Base-by-base conservation (phyloP, 2,329 filamentous ascomycete species). In the Colletotrichum sojae region DNA sequence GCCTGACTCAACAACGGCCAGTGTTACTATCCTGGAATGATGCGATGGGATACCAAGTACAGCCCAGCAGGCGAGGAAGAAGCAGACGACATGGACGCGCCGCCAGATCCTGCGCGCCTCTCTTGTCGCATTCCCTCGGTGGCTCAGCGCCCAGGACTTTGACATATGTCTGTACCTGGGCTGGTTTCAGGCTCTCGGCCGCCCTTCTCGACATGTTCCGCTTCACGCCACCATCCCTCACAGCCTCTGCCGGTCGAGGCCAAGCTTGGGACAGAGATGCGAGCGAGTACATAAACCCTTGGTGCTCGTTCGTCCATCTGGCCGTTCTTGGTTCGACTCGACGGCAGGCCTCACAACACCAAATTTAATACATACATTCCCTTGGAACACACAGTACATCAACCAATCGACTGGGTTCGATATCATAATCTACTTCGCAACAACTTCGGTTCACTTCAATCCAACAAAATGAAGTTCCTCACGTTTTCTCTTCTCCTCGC, bases 401-500 rank as follows among this genome's bases (percentile, higher is more conserved):
- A 61, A 43, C 48, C 53, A 12, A 53, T 45, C 31, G 15, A 55
- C n/a, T 31, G 5, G 43, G 46, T 25, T 51, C n/a, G 18, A 57
- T 51, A 12, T 22, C 45, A 13, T 59, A 66, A 43, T 43, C 20
- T 18, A n/a, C n/a, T 10, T 16, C 22, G 12, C 43, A 20, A 18
- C 27, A 51, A 65, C n/a, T 51, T 59, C 49, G 61, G 66, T 55
- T 60, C 20, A 55, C 61, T 66, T 66, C 66, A 69, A 22, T 60
- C 66, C 66, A 69, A 49, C 66, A 60, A 69, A 66, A 69, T 69
- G 66, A 69, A 60, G 62, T 60, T 66, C 45, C 40, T 69, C 22
- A 69, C 66, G 36, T 51, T 69, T 25, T 63, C 61, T 9, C 22
- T 69, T 36, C 43, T 69, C 36, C 49, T 69, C 49, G 62, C 66